Evolutionary conservation across 1,139 yeast species (phyloP).

Genomic region (Arxiozyma slooffiae): DNA sequence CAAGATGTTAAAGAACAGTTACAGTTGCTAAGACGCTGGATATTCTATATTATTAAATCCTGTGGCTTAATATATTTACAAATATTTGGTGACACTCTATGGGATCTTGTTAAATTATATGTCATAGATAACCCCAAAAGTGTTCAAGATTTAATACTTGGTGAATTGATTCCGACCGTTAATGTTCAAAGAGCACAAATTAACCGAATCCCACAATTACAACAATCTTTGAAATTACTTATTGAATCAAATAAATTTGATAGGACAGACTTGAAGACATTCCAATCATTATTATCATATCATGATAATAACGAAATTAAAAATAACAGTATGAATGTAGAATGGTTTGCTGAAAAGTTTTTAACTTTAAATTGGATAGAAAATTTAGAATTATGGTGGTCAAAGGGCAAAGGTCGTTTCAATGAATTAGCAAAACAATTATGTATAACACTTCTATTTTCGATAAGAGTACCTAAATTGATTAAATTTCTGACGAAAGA

Average conservation of each 20-base stretch:
- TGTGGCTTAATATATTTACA: conserved; percentile 48
- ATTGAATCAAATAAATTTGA: conserved; percentile 40
- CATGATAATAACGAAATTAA: conserved; percentile 4
- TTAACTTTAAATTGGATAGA: conserved; percentile 49
- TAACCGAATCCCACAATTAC: conserved; percentile 24
- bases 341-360: conserved; percentile 45
- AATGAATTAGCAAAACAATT: conserved; percentile 39
- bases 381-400: conserved; percentile 45
- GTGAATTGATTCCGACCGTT: conserved; percentile 24
- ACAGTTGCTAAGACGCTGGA: conserved; percentile 38
- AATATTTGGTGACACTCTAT: conserved; percentile 47
- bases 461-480: conserved; percentile 38
- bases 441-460: conserved; percentile 43
- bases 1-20: conserved; percentile 54
- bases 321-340: conserved; percentile 8
- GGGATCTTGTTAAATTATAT: conserved; percentile 54
- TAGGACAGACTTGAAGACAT: conserved; percentile 36
- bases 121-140: conserved; percentile 37
- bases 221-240: conserved; percentile 34
- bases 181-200: conserved; percentile 25
- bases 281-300: conserved; percentile 36
- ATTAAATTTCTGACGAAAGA: conserved; percentile 38
- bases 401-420: conserved; percentile 46
- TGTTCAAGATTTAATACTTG: conserved; percentile 49
- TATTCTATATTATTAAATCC: conserved; percentile 43